Conservation (phyloP, 116 monocot genomes). For the Zostera marina region DNA sequence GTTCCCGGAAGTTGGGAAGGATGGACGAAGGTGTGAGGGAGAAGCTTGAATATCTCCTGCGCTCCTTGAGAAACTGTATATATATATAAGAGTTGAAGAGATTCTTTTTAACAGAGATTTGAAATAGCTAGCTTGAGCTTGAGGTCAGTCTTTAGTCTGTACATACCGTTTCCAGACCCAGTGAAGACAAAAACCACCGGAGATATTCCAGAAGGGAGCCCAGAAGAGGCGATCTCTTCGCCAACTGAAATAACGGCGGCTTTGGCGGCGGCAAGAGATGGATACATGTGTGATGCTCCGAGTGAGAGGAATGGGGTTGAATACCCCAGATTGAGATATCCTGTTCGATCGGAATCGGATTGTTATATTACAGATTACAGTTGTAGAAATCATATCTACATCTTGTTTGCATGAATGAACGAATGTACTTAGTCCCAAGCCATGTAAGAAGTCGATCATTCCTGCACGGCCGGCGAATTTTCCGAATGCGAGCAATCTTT, state of each 20-base stretch:
- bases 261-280: constrained; percentile 90
- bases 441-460: constrained; percentile 81
- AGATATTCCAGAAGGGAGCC: constrained; percentile 71
- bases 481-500: constrained; percentile 86
- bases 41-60: constrained; percentile 95
- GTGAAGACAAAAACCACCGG: constrained; percentile 91
- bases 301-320: constrained; percentile 94
- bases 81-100: too few relatives aligned
- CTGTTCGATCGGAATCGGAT: constrained; percentile 29
- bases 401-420: neutral
- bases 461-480: constrained; percentile 99
- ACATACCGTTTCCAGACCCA: constrained; percentile 86
- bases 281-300: constrained; percentile 88
- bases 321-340: constrained; percentile 87
- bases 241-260: constrained; percentile 87
- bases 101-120: too few relatives aligned
- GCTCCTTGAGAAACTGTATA: constrained; percentile 90
- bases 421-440: constrained; percentile 66
- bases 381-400: too few relatives aligned
- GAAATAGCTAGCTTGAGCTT: too few relatives aligned
- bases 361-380: too few relatives aligned
- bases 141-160: neutral
- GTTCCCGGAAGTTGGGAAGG: constrained; percentile 45
- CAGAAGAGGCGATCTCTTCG: constrained; percentile 86
- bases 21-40: constrained; percentile 84